These are phyloP conservation scores for Polygonum maritimum DNA, from an alignment of 148 eudicot genomes.

Conservation along the genomic window DNA sequence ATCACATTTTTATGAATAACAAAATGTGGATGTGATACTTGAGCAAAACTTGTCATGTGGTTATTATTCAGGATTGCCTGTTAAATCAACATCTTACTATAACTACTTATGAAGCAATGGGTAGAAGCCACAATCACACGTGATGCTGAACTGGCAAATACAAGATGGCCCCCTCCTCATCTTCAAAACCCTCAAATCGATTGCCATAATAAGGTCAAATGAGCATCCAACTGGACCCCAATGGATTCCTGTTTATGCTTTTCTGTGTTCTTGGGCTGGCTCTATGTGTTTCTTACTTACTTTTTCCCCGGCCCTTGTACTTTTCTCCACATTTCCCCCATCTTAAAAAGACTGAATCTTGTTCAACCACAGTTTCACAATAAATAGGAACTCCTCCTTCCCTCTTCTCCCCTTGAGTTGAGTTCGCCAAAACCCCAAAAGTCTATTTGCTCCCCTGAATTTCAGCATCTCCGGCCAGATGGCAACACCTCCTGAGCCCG, in stretches of 20 bases:
- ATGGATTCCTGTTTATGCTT: background rate
- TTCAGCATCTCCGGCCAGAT: slow-evolving; percentile 10
- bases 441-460: background rate
- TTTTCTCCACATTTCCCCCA: background rate
- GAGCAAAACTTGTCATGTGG: background rate
- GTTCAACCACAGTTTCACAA: background rate
- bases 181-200: background rate
- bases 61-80: background rate
- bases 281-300: background rate
- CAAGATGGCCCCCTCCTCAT: background rate
- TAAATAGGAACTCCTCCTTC: background rate
- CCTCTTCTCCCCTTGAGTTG: background rate
- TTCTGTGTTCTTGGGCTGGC: background rate
- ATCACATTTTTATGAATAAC: too few relatives aligned
- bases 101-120: background rate
- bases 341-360: background rate
- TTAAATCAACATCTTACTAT: background rate
- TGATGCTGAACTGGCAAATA: background rate
- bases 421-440: background rate
- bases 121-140: background rate
- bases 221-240: slow-evolving; percentile 1
- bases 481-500: slow-evolving; percentile 25
- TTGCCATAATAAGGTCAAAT: background rate
- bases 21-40: background rate
- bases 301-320: background rate